Evolutionary conservation across 352 stramenopile species (phyloP).

Genomic region (Globisporangium nunn): DNA sequence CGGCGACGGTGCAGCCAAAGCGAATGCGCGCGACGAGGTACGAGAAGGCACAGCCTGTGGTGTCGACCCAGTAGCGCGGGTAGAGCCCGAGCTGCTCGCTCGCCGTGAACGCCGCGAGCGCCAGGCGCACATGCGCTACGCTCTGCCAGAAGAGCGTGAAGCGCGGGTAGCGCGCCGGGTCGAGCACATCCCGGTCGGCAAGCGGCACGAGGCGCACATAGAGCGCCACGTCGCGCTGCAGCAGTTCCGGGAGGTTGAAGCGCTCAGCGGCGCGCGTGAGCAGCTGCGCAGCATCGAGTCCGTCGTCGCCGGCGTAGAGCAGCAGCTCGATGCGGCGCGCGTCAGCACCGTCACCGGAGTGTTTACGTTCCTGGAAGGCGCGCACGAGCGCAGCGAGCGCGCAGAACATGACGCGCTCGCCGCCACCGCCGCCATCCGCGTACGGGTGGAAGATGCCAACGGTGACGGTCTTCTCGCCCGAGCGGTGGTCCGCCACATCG

Average conservation of each 20-base stretch:
- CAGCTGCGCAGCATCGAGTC: conserved; percentile 52
- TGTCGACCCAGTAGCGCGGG: conserved; percentile 95
- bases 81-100: conserved; percentile 35
- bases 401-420: conserved; percentile 98
- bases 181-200: conserved; percentile 50
- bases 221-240: conserved; percentile 36
- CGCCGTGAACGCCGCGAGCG: conserved; percentile 75
- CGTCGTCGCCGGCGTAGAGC: conserved; percentile 80
- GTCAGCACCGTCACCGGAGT: not conserved
- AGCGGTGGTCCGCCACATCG: conserved; percentile 8
- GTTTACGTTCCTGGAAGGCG: conserved; percentile 25
- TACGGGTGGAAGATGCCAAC: conserved; percentile 94
- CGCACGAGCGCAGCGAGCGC: conserved; percentile 83
- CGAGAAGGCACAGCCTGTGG: conserved; percentile 96
- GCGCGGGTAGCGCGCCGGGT: conserved; percentile 70
- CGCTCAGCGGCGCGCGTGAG: conserved; percentile 63
- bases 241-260: conserved; percentile 85
- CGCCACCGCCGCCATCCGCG: conserved; percentile 93
- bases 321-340: conserved; percentile 24
- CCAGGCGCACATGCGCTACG: conserved; percentile 90
- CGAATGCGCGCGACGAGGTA: conserved; percentile 90
- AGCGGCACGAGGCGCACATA: conserved; percentile 75
- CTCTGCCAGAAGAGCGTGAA: conserved; percentile 97
- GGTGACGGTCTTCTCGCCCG: conserved; percentile 19
- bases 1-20: conserved; percentile 78